A percentile compares a stretch with the other conserved stretches of the same genome.
Evolutionary conservation across 2,329 filamentous ascomycete species (phyloP).

Genomic region (Talaromyces sp.): DNA sequence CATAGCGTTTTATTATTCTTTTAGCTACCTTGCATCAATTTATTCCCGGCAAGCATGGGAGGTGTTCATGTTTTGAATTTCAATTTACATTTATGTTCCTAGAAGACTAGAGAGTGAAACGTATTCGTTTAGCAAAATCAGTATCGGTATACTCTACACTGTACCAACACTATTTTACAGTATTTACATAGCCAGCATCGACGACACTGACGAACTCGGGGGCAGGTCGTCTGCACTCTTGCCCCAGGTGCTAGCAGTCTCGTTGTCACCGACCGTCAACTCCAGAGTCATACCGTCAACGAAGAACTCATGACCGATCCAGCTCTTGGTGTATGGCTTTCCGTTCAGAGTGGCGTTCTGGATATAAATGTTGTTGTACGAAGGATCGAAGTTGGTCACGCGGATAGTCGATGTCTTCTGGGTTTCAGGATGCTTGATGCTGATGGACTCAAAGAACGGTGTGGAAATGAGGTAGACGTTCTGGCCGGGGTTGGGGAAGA

Average conservation of each 20-base stretch:
- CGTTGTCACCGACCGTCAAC: constrained; percentile 55
- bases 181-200: constrained; percentile 5
- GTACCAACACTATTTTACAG: neutral
- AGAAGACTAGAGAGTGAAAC: no score
- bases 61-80: neutral
- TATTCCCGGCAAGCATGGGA: neutral
- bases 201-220: constrained; percentile 45
- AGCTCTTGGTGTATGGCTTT: constrained; percentile 56
- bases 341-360: constrained; percentile 62
- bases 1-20: neutral
- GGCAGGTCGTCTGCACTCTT: constrained; percentile 57
- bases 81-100: neutral
- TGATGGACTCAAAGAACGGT: constrained; percentile 59
- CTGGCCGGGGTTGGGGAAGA: constrained; percentile 64
- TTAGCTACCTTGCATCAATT: neutral
- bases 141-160: neutral
- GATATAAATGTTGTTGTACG: constrained; percentile 56
- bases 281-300: constrained; percentile 60
- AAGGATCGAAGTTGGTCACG: constrained; percentile 57
- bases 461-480: constrained; percentile 64
- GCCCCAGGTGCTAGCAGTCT: constrained; percentile 63
- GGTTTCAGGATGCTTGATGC: constrained; percentile 54
- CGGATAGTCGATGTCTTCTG: constrained; percentile 56
- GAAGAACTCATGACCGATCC: constrained; percentile 65
- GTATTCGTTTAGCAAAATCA: neutral